A percentile compares a stretch with the other conserved stretches of the same genome.
phyloP scores from a whole-genome alignment of 345 rosid genomes.

The Reutealis trisperma region DNA sequence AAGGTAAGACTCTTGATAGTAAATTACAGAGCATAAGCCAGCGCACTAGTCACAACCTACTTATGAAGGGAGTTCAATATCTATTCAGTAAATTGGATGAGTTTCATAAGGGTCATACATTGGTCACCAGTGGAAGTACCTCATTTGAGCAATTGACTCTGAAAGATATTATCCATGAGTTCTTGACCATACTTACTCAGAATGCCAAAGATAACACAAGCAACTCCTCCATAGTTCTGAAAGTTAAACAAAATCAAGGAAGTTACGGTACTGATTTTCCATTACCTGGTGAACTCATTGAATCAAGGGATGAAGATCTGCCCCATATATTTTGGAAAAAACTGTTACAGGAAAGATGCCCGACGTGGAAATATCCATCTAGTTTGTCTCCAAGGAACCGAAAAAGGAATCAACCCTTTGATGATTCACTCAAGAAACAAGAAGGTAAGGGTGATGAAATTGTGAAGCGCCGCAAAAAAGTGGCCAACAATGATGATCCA shows the following conservation, averaged over 20 bases:
- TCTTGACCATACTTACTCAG: constrained; percentile 47
- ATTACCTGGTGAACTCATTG: constrained; percentile 62
- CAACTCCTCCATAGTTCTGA: constrained; percentile 48
- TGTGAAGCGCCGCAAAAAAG: constrained; percentile 60
- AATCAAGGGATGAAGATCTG: constrained; percentile 46
- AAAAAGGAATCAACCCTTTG: constrained; percentile 55
- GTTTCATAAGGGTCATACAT: constrained; percentile 44
- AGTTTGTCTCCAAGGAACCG: constrained; percentile 60
- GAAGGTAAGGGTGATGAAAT: constrained; percentile 36
- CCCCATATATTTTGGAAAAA: constrained; percentile 75
- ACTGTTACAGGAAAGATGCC: constrained; percentile 59
- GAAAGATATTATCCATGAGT: constrained; percentile 52
- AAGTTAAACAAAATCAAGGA: constrained; percentile 58
- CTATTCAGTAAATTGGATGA: constrained; percentile 63
- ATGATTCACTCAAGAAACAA: constrained; percentile 27
- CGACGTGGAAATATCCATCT: constrained; percentile 66
- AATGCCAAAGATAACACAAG: constrained; percentile 37
- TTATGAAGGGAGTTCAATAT: constrained; percentile 82
- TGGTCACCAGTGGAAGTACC: constrained; percentile 28
- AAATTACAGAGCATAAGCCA: constrained; percentile 45
- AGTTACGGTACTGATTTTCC: constrained; percentile 43
- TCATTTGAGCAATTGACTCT: constrained; percentile 37
- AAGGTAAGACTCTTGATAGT: constrained; percentile 46
- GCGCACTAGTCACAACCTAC: constrained; percentile 51
- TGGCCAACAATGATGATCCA: constrained; percentile 33